Evolutionary conservation across 2,329 filamentous ascomycete genomes (phyloP), one percentile per base, ranked within the genome.

Genomic region (Emmonsia crescens): DNA sequence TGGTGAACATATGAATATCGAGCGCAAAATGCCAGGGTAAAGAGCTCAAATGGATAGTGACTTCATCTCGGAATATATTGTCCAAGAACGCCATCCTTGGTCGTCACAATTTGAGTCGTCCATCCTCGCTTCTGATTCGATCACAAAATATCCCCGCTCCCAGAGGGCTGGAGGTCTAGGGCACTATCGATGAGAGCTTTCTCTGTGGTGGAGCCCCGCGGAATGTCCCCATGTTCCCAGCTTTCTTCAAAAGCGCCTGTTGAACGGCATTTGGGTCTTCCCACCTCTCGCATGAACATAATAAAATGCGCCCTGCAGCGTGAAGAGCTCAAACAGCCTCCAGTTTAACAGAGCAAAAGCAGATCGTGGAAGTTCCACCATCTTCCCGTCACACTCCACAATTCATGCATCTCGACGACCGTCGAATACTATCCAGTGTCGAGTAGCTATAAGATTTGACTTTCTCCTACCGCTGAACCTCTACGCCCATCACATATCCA

Each of bases 61-160:
- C 9, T 21, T n/a, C 6, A 14, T 52, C 31, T 56, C n/a, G 33
- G 31, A 16, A n/a, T n/a, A n/a, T n/a, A n/a, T n/a, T 24, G 31
- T 16, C 10, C 33, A 52, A 52, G 29, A 33, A 56, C 33, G 31
- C 31, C n/a, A 38, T 38, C 29, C 49, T 49, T 55, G 29, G 52
- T 27, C 33, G 21, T 56, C 52, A 56, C 52, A 56, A 21, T 56
- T 33, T 38, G 33, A 36, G n/a, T 14, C 29, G 12, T 21, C 31
- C 52, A 56, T 16, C 31, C 52, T 33, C 52, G 52, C 21, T 56
- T 56, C 33, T 56, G 52, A 56, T 56, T 56, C 33, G 52, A 24
- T 55, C 31, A 12, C 19, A 4, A 33, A 14, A 3, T 33, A 40
- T 40, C 52, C 33, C 52, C 52, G 52, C 31, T 24, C 21, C 19